Base-by-base conservation (phyloP, 116 monocot genomes). In the Iris pallida region DNA sequence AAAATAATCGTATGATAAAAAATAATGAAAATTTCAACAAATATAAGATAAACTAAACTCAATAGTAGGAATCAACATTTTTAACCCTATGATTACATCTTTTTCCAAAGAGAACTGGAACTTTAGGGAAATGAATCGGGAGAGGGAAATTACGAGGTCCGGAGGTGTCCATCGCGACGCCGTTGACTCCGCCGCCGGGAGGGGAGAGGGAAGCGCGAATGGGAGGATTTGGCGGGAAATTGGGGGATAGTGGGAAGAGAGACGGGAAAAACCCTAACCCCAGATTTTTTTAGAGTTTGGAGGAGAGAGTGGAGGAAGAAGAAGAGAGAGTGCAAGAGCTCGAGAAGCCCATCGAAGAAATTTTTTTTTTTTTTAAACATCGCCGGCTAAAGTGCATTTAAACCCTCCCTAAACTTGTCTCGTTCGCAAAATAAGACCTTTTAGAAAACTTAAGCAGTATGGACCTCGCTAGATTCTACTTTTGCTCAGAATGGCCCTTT, bases 231-330 rank as follows among this genome's bases (percentile, higher is more conserved):
- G 61, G 53, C 41, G 42, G 16, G 42, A 71, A 11, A 43, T 45
- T 17, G 51, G 43, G 72, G 55, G 63, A 47, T 45, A 12, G 19
- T 16, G 18, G 44, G 65, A 7, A 1, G 12, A 53, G 45, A 4
- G 47, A 61, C 7, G 59, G 45, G 8, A 0, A 18, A 64, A 68
- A 72, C 16, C 52, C 64, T 57, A 69, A 49, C 12, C 56, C 71
- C 71, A 57, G 47, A 57, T 40, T 75, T 76, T 9, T 59, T 68
- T 20, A 68, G 79, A 67, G 75, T 79, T 71, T 75, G 68, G 45
- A 20, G 8, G 30, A 40, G 57, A 16, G 63, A 40, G 68, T 0
- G 3, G n/a, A 15, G 41, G 49, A 41, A 41, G 10, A 30, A 18
- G 55, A 60, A 15, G 18, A 48, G 16, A 45, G 55, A 13, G 70